These are phyloP conservation scores for Gossypium arboreum DNA, from an alignment of 345 rosid genomes.

Conservation along the genomic window DNA sequence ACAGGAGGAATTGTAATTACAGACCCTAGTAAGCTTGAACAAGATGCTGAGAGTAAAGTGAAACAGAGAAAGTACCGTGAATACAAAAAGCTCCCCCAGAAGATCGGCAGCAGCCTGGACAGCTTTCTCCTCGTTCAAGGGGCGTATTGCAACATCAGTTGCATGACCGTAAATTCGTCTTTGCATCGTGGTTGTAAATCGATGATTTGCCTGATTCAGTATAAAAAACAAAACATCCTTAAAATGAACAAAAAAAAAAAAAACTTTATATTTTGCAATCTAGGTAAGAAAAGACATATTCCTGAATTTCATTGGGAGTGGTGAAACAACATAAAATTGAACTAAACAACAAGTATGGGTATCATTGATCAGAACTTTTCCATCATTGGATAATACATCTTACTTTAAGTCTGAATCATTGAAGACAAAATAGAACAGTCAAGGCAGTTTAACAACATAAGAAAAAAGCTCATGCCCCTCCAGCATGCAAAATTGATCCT, in stretches of 20 bases:
- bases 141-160: constrained; percentile 65
- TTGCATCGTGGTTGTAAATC: constrained; percentile 61
- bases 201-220: constrained; percentile 59
- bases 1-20: neutral
- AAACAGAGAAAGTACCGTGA: constrained; percentile 42
- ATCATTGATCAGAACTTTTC: neutral
- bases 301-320: neutral
- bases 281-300: neutral
- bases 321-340: neutral
- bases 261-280: neutral
- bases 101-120: constrained; percentile 86
- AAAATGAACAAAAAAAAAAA: neutral
- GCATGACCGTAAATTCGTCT: constrained; percentile 64
- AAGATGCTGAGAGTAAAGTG: neutral
- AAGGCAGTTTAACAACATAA: neutral
- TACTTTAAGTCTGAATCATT: neutral
- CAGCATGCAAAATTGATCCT: neutral
- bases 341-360: neutral
- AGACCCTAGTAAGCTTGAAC: neutral
- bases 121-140: constrained; percentile 79
- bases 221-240: neutral
- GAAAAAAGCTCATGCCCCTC: neutral
- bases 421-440: neutral
- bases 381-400: neutral
- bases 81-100: constrained; percentile 76